Base-by-base conservation (phyloP, 441 rosid species). In the Croton setiger region DNA sequence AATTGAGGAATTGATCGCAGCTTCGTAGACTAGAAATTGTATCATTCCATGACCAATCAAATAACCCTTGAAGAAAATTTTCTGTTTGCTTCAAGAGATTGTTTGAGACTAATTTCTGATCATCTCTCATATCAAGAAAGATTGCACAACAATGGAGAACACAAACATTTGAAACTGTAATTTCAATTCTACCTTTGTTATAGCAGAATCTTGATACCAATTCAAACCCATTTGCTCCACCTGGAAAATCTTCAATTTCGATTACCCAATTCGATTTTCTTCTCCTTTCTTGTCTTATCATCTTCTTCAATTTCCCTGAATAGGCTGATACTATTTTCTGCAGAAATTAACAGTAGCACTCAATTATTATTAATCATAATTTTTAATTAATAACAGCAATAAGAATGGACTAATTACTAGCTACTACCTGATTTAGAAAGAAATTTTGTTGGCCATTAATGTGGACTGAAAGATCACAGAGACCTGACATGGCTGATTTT, bases 161-260 rank as follows among this genome's bases (percentile, higher is more conserved):
- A 37, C 81, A 72, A 17, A 85, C 91, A 63, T 87, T 84, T 7
- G 83, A 79, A 68, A 78, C 70, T 45, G 88, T 73, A 75, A 91
- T 81, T 10, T 71, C 71, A 71, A 83, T 75, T 63, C 78, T 74
- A 21, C 91, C 94, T 52, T 83, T 63, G 72, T 72, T 74, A 75
- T 91, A 86, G 58, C 94, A 87, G 80, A 87, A 91, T 65, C 89
- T 82, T 23, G 82, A 81, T 68, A 83, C 85, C 67, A 81, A 61
- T 58, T 91, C 92, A 66, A 91, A 88, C 63, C 91, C 97, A 8
- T 78, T 60, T 55, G 89, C 67, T 20, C 91, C 90, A 21, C 92
- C 92, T 0, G 97, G 97, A 74, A 88, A 87, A 36, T 80, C 78
- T 39, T 73, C 52, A 48, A 90, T 55, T 18, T 86, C 83, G n/a